phyloP scores from a whole-genome alignment of 1,284 basidiomycete species.

The Fistulinella cinereoalba region DNA sequence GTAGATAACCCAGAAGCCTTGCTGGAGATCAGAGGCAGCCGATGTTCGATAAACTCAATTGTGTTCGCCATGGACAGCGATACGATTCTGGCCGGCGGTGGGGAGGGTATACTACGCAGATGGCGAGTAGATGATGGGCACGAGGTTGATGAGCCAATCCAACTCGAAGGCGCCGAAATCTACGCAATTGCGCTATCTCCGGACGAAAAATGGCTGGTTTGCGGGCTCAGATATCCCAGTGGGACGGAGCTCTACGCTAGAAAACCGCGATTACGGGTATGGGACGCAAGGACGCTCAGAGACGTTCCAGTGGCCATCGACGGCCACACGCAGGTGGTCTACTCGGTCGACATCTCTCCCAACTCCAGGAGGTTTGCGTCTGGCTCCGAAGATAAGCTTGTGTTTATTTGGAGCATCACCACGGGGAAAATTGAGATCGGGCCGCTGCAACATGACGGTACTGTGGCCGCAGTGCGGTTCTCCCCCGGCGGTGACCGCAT shows the following conservation, averaged over 20 bases:
- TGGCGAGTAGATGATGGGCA: conserved; percentile 6
- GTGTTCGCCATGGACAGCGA: conserved; percentile 1
- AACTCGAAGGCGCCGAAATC: background rate
- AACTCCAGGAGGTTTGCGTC: background rate
- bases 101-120: background rate
- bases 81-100: background rate
- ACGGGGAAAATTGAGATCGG: background rate
- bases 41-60: background rate
- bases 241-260: background rate
- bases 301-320: background rate
- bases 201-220: conserved; percentile 10
- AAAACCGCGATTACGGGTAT: background rate
- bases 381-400: background rate
- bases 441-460: background rate
- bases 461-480: background rate
- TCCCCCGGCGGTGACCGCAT: background rate
- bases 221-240: background rate
- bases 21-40: background rate
- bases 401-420: background rate
- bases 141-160: conserved; percentile 1
- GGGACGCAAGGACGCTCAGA: conserved; percentile 1
- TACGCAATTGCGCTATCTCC: conserved; percentile 1
- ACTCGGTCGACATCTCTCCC: background rate
- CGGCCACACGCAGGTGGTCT: background rate
- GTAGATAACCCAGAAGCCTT: too few species aligned